phyloP scores from a whole-genome alignment of 257 asterid species.

The Solanum rostratum region DNA sequence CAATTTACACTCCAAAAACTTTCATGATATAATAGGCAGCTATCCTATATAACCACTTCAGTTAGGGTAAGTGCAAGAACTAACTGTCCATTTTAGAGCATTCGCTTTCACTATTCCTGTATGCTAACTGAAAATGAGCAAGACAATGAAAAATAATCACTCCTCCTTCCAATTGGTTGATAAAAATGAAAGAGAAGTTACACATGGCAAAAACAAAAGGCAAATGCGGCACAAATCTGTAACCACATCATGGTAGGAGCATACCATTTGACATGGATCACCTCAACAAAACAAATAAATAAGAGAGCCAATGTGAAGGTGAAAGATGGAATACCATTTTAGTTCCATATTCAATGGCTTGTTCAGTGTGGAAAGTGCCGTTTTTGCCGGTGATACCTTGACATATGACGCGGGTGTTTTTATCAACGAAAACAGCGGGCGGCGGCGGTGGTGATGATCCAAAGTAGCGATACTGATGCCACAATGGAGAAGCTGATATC shows the following conservation, averaged over 20 bases:
- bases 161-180: neutral
- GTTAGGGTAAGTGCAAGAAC: neutral
- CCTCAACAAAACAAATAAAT: neutral
- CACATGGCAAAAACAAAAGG: neutral
- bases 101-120: too few species aligned
- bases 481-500: constrained; percentile 9
- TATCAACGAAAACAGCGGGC: constrained; percentile 82
- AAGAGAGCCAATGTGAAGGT: neutral
- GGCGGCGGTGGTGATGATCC: constrained; percentile 76
- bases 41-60: neutral
- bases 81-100: neutral
- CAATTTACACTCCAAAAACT: neutral
- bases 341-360: constrained; percentile 94
- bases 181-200: neutral
- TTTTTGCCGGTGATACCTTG: constrained; percentile 95
- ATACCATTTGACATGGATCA: neutral
- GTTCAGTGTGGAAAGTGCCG: constrained; percentile 93
- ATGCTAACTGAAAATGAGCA: neutral
- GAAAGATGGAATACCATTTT: constrained; percentile 44
- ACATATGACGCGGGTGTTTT: constrained; percentile 87
- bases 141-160: neutral
- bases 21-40: neutral
- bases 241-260: neutral
- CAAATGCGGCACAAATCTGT: neutral
- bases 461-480: constrained; percentile 54